A percentile compares a stretch with the other conserved stretches of the same genome.
These are phyloP conservation scores for Beta corolliflora DNA, from an alignment of 179 eudicot species.

Conservation along the genomic window DNA sequence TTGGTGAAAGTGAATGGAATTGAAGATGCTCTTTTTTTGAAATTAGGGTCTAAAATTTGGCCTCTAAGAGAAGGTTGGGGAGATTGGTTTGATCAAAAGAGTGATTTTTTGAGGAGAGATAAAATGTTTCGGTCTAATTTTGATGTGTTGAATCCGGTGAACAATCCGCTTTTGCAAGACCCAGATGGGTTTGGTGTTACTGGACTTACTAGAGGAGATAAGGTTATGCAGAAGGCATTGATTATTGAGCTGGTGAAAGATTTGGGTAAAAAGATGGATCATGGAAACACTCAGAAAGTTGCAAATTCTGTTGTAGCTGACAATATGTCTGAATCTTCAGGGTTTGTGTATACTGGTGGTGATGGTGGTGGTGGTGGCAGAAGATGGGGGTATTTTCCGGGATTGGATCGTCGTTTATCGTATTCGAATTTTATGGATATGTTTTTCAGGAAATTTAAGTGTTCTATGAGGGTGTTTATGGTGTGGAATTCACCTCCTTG, in stretches of 20 bases:
- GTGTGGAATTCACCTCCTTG: constrained; percentile 95
- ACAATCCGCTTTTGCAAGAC: constrained; percentile 74
- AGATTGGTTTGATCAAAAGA: constrained; percentile 88
- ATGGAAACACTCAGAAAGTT: constrained; percentile 18
- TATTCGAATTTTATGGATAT: constrained; percentile 78
- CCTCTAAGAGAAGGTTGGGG: constrained; percentile 89
- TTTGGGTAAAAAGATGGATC: constrained; percentile 19
- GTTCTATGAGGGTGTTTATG: constrained; percentile 80
- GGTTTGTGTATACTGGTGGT: constrained; percentile 58
- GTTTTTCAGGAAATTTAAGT: constrained; percentile 74
- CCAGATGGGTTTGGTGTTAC: constrained; percentile 75
- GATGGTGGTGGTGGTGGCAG: constrained; percentile 34
- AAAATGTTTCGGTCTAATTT: constrained; percentile 75
- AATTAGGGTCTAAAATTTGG: constrained; percentile 47
- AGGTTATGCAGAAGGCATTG: constrained; percentile 50
- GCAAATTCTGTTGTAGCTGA: constrained; percentile 24
- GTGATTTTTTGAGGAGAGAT: constrained; percentile 82
- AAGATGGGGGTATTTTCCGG: constrained; percentile 88
- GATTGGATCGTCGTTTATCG: constrained; percentile 60
- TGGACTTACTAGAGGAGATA: constrained; percentile 68
- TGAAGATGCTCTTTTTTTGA: constrained; percentile 76
- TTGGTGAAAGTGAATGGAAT: constrained; percentile 47
- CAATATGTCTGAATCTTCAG: constrained; percentile 36
- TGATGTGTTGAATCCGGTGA: constrained; percentile 70
- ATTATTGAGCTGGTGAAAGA: constrained; percentile 50